Base-by-base conservation (phyloP, 148 eudicot genomes). In the Amaranthus palmeri region DNA sequence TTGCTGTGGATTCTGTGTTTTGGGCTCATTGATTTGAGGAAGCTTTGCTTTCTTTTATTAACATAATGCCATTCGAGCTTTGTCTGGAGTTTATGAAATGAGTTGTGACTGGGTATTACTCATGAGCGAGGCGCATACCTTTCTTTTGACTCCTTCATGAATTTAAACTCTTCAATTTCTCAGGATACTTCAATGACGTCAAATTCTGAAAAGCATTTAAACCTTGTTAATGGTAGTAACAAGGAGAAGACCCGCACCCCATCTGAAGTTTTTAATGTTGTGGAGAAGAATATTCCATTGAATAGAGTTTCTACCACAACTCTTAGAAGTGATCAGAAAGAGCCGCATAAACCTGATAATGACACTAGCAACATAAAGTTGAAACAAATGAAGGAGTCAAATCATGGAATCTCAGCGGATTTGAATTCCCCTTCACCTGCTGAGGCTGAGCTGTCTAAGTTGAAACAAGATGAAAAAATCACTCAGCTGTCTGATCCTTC, bases 101-200 rank as follows among this genome's bases (percentile, higher is more conserved):
- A 25, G 36, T 25, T 25, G 36, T 25, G 36, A 25, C 36, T 25
- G 36, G 36, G 36, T 25, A 25, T 25, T 25, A 25, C 36, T 25
- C 36, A 25, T 25, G 36, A 25, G 36, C 36, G 36, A 25, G 36
- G 36, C 36, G 36, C 36, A 25, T 25, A 25, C 36, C 36, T 25
- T 25, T 25, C 36, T 25, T 25, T 25, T 25, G 36, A 25, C 15
- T 48, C 25, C 61, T 42, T 54, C 43, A 55, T 48, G 6, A n/a
- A 47, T 56, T 60, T 18, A 47, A 49, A 54, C 65, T 67, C 36
- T 42, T 62, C 0, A 48, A 50, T 67, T 62, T 76, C 61, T 7
- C 77, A 86, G 89, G 89, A 84, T 50, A 51, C 76, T 59, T 54
- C 63, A n/a, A 60, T 56, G 61, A 54, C 74, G 40, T 49, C 82